Evolutionary conservation across 495 filamentous ascomycete genomes (phyloP).

Genomic region (Aspergillus heteromorphus): DNA sequence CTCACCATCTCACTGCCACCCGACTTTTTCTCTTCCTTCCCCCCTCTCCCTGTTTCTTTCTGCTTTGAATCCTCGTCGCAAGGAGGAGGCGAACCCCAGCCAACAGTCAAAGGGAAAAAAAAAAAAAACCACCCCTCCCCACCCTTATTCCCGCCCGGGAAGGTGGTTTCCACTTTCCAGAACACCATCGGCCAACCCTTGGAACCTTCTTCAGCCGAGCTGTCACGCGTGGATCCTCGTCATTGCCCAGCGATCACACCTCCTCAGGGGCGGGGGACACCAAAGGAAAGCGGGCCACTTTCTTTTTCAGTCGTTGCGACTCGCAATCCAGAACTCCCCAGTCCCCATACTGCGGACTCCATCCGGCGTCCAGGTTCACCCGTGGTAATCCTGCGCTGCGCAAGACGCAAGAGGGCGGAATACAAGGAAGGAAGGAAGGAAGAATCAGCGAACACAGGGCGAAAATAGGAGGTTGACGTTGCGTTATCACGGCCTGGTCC

Average conservation of each 20-base stretch:
- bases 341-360: neutral
- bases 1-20: too few species aligned
- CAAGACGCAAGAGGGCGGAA: slow-evolving; percentile 8
- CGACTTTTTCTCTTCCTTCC: too few species aligned
- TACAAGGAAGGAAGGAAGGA: too few species aligned
- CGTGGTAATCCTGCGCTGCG: slow-evolving; percentile 10
- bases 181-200: neutral
- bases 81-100: too few species aligned
- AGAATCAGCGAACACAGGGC: neutral
- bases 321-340: slow-evolving; percentile 8
- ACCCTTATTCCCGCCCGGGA: neutral
- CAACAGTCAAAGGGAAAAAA: neutral
- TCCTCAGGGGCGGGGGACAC: slow-evolving; percentile 11
- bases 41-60: too few species aligned
- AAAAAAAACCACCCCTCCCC: slow-evolving; percentile 1
- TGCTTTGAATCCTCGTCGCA: too few species aligned
- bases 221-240: neutral
- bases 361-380: neutral
- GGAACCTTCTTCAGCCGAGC: slow-evolving; percentile 1
- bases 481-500: neutral
- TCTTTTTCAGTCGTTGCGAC: neutral
- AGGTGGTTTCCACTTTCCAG: neutral
- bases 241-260: neutral
- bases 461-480: slow-evolving; percentile 4
- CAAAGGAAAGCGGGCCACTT: slow-evolving; percentile 10